phyloP scores from a whole-genome alignment of 2,329 filamentous ascomycete species.

The Pezicula neosporulosa region DNA sequence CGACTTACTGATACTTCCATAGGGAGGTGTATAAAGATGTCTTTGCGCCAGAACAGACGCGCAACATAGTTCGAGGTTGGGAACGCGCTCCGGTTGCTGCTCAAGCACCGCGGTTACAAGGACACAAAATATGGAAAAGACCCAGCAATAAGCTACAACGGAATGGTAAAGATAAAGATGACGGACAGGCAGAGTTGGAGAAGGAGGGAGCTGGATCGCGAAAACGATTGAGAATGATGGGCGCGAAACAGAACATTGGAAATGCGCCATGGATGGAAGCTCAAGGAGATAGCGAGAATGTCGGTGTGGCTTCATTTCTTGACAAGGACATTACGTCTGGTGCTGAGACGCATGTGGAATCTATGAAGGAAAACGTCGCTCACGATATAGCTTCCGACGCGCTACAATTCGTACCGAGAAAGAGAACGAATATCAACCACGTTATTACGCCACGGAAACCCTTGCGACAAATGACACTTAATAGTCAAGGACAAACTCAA shows the following conservation, averaged over 20 bases:
- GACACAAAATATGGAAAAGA: slow-evolving; percentile 31
- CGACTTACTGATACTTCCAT: slow-evolving; percentile 1
- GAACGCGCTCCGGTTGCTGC: slow-evolving; percentile 26
- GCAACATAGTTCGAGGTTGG: slow-evolving; percentile 20
- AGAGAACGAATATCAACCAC: slow-evolving; percentile 28
- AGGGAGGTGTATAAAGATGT: slow-evolving; percentile 27
- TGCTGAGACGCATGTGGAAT: too few relatives aligned
- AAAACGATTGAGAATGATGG: slow-evolving; percentile 29
- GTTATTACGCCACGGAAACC: slow-evolving; percentile 28
- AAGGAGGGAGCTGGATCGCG: slow-evolving; percentile 29
- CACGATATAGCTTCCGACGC: slow-evolving; percentile 7
- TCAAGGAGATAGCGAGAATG: background rate
- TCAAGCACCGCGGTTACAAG: slow-evolving; percentile 25
- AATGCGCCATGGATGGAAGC: slow-evolving; percentile 26
- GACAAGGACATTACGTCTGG: background rate
- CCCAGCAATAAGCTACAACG: slow-evolving; percentile 3
- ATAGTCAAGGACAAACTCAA: background rate
- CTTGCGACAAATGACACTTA: slow-evolving; percentile 11
- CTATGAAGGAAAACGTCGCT: too few relatives aligned
- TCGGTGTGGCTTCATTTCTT: background rate
- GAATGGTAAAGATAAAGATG: slow-evolving; percentile 17
- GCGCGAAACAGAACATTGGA: slow-evolving; percentile 29
- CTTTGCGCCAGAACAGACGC: slow-evolving; percentile 18
- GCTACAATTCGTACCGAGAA: slow-evolving; percentile 23
- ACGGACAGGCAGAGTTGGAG: slow-evolving; percentile 29